A percentile compares a stretch with the other conserved stretches of the same genome.
phyloP scores from a whole-genome alignment of 2,329 filamentous ascomycete genomes.

The Fusarium temperatum region DNA sequence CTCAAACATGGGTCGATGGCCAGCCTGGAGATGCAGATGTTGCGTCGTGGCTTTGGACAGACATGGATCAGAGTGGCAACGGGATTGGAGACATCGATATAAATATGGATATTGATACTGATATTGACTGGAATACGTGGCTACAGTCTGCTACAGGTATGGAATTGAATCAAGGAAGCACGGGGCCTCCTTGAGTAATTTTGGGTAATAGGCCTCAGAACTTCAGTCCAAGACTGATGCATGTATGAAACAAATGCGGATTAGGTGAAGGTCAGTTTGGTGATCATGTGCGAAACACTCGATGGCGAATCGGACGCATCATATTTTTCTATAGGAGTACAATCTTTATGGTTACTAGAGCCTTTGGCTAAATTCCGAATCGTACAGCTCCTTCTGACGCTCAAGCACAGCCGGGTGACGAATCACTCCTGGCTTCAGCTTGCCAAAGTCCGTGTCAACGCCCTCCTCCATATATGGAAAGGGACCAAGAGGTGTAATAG shows the following conservation, averaged over 20 bases:
- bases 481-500: constrained; percentile 41
- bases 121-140: constrained; percentile 51
- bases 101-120: constrained; percentile 44
- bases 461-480: constrained; percentile 39
- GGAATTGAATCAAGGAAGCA: constrained; percentile 32
- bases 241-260: neutral
- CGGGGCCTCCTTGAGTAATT: neutral
- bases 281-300: neutral
- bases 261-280: too few relatives aligned
- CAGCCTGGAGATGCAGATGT: constrained; percentile 27
- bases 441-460: constrained; percentile 31
- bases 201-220: accelerated
- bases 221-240: neutral
- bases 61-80: constrained; percentile 44
- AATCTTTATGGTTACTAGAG: neutral
- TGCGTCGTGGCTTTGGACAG: constrained; percentile 48
- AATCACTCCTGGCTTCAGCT: constrained; percentile 33
- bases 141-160: constrained; percentile 46
- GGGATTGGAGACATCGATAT: constrained; percentile 38
- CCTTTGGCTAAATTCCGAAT: neutral
- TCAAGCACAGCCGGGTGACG: constrained; percentile 37
- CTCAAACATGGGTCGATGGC: neutral
- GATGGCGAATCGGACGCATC: accelerated
- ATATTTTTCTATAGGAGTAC: neutral
- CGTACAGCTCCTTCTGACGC: constrained; percentile 38